Percentiles rank a stretch among this genome's conserved stretches.
phyloP scores from a whole-genome alignment of 495 filamentous ascomycete species.

The Paragyromitra xinjiangensis region DNA sequence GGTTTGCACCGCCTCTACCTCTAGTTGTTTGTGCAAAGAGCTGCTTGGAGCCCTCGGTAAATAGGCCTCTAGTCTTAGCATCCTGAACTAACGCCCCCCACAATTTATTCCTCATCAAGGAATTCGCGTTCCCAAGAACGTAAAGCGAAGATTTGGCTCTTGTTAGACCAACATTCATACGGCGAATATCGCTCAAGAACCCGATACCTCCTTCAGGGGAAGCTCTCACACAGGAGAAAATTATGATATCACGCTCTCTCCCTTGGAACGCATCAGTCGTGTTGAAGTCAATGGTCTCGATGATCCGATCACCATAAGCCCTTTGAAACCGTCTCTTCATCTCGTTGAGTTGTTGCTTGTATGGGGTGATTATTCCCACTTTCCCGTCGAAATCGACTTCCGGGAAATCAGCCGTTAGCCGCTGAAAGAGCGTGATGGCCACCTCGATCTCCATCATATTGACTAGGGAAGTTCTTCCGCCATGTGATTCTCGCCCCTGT shows the following conservation, averaged over 20 bases:
- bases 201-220: slow-evolving; percentile 88
- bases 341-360: slow-evolving; percentile 88
- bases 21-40: slow-evolving; percentile 31
- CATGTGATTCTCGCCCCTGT: slow-evolving; percentile 80
- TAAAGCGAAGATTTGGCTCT: slow-evolving; percentile 94
- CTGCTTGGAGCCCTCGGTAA: slow-evolving; percentile 68
- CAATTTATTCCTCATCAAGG: slow-evolving; percentile 84
- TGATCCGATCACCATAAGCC: slow-evolving; percentile 76
- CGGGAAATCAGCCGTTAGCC: slow-evolving; percentile 75
- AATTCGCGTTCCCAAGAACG: slow-evolving; percentile 90
- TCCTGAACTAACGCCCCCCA: slow-evolving; percentile 87
- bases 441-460: slow-evolving; percentile 86
- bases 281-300: slow-evolving; percentile 89
- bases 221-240: slow-evolving; percentile 97
- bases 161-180: slow-evolving; percentile 99
- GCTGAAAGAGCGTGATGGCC: slow-evolving; percentile 82
- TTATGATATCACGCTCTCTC: slow-evolving; percentile 95
- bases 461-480: slow-evolving; percentile 82
- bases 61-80: slow-evolving; percentile 75
- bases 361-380: slow-evolving; percentile 96
- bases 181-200: slow-evolving; percentile 96
- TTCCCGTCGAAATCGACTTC: slow-evolving; percentile 77
- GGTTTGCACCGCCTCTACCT: slow-evolving; percentile 20
- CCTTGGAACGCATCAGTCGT: slow-evolving; percentile 98
- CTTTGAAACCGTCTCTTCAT: slow-evolving; percentile 75